Conservation (phyloP, 2,329 filamentous ascomycete species). For the Fusarium bactridioides region DNA sequence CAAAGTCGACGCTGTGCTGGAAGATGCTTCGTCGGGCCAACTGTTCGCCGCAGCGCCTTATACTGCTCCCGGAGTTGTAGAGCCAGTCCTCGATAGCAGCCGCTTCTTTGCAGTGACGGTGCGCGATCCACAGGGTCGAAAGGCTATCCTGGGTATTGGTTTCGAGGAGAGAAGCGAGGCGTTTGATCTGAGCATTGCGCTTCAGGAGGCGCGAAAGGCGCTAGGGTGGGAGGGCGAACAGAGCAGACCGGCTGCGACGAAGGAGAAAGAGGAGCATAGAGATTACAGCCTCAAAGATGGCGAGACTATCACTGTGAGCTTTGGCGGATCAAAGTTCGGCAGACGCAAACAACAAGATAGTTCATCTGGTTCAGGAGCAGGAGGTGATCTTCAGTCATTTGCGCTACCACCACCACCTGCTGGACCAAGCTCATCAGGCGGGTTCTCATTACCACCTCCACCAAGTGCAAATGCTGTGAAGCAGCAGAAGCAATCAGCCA, state of each 20-base stretch:
- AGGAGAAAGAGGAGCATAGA: constrained; percentile 49
- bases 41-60: constrained; percentile 89
- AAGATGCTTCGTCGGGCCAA: constrained; percentile 75
- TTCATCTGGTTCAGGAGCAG: constrained; percentile 24
- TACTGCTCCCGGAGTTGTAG: constrained; percentile 69
- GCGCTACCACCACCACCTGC: constrained; percentile 76
- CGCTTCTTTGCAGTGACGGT: constrained; percentile 88
- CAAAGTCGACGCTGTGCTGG: constrained; percentile 79
- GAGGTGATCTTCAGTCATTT: constrained; percentile 62
- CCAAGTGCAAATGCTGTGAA: constrained; percentile 69
- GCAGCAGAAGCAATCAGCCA: constrained; percentile 61
- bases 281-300: constrained; percentile 90
- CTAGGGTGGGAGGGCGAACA: constrained; percentile 64
- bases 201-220: constrained; percentile 80
- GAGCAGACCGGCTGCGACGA: constrained; percentile 48
- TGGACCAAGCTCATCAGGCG: constrained; percentile 48
- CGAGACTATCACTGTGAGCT: constrained; percentile 85
- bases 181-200: constrained; percentile 82
- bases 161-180: constrained; percentile 88
- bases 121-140: constrained; percentile 76
- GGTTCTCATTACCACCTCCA: constrained; percentile 70
- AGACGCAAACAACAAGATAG: constrained; percentile 53
- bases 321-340: constrained; percentile 64
- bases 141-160: constrained; percentile 82
- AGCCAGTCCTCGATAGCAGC: constrained; percentile 79